Conservation (phyloP, 768 basidiomycete species). For the Mycena olivaceomarginata region DNA sequence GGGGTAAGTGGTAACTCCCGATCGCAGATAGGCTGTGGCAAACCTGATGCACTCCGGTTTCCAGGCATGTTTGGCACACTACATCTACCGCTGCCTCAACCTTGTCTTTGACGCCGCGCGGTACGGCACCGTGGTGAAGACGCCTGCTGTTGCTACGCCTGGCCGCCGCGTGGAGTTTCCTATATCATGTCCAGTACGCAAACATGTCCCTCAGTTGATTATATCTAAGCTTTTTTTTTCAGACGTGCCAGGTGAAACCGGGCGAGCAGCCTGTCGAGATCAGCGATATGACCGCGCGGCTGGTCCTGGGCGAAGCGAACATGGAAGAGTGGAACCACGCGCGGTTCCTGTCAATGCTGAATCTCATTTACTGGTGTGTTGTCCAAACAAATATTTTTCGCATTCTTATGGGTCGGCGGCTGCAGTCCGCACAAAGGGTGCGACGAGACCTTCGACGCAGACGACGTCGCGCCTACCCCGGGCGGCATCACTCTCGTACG, state of each 20-base stretch:
- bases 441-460: conserved; percentile 44
- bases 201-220: neutral
- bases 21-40: neutral
- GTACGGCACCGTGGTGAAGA: conserved; percentile 39
- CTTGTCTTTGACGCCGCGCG: conserved; percentile 41
- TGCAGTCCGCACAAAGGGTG: conserved; percentile 47
- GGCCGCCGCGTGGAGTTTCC: conserved; percentile 43
- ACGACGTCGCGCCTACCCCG: conserved; percentile 45
- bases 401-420: neutral
- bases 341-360: conserved; percentile 43
- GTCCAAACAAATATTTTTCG: neutral
- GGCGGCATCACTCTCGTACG: conserved; percentile 42
- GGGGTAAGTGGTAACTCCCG: conserved; percentile 27
- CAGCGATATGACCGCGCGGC: conserved; percentile 41
- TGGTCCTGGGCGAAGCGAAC: conserved; percentile 46
- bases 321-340: conserved; percentile 48
- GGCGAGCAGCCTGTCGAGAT: conserved; percentile 44
- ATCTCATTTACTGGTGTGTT: conserved; percentile 46
- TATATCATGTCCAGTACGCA: conserved; percentile 45
- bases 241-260: conserved; percentile 42
- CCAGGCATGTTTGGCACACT: conserved; percentile 45
- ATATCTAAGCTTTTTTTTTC: neutral
- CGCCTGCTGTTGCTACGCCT: conserved; percentile 1
- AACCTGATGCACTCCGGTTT: neutral
- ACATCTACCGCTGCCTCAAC: conserved; percentile 45